Evolutionary conservation across 305 asterid genomes (phyloP).

Genomic region (Salvia sclarea): DNA sequence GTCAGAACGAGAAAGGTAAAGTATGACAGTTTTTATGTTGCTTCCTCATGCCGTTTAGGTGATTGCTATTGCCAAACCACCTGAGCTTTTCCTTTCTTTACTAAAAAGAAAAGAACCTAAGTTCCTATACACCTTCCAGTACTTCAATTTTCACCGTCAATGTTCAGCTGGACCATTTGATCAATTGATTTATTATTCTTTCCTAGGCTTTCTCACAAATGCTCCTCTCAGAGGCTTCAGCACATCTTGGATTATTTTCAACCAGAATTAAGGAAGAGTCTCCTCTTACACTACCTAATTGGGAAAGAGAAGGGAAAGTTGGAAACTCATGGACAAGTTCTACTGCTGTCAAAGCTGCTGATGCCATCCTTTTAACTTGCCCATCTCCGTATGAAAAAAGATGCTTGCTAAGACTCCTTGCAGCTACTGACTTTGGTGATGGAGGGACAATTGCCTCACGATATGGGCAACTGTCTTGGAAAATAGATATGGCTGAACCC

Average conservation of each 20-base stretch:
- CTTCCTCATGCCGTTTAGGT: constrained; percentile 2
- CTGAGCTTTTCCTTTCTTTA: background rate
- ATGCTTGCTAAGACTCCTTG: constrained; percentile 89
- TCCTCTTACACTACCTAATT: constrained; percentile 43
- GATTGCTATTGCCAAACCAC: background rate
- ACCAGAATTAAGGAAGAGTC: constrained; percentile 88
- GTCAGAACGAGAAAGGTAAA: constrained; percentile 19
- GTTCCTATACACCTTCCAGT: constrained; percentile 15
- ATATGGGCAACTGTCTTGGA: constrained; percentile 79
- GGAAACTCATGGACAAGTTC: constrained; percentile 71
- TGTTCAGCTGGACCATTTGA: constrained; percentile 9
- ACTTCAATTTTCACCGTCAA: constrained; percentile 13
- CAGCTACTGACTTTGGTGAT: constrained; percentile 88
- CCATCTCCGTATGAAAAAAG: constrained; percentile 92
- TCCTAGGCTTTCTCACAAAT: constrained; percentile 93
- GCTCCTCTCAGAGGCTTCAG: constrained; percentile 96
- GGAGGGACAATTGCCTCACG: constrained; percentile 77
- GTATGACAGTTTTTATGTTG: constrained; percentile 12
- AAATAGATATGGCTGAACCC: constrained; percentile 95
- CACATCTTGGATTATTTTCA: constrained; percentile 92
- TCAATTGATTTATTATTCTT: constrained; percentile 30
- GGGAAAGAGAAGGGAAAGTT: constrained; percentile 63
- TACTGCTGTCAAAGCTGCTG: constrained; percentile 89
- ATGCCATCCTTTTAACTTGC: constrained; percentile 81
- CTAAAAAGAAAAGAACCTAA: constrained; percentile 2